Evolutionary conservation across 2,329 filamentous ascomycete genomes (phyloP).

Genomic region (Scedosporium minutisporum): DNA sequence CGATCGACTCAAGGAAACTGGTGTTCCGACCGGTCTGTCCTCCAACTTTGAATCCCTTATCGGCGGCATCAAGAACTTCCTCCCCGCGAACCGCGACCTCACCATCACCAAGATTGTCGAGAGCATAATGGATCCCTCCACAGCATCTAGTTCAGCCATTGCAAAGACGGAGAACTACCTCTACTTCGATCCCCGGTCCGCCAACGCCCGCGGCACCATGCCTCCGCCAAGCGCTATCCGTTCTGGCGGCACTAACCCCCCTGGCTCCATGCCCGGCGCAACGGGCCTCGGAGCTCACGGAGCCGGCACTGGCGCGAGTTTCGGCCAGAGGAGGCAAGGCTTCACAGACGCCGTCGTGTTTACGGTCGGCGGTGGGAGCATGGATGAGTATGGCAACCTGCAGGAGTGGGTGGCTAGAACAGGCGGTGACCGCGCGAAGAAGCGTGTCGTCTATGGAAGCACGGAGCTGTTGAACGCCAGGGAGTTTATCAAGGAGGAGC

Average conservation of each 20-base stretch:
- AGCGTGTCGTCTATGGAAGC: slow-evolving; percentile 87
- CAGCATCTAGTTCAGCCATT: slow-evolving; percentile 83
- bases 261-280: slow-evolving; percentile 40
- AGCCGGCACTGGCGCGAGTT: slow-evolving; percentile 65
- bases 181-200: slow-evolving; percentile 91
- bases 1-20: slow-evolving; percentile 84
- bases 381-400: slow-evolving; percentile 97
- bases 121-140: slow-evolving; percentile 90
- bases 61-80: slow-evolving; percentile 92
- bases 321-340: slow-evolving; percentile 81
- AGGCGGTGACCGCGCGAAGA: slow-evolving; percentile 54
- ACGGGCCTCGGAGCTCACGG: slow-evolving; percentile 30
- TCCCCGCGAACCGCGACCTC: slow-evolving; percentile 91
- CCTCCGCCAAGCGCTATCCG: slow-evolving; percentile 62
- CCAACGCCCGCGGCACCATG: slow-evolving; percentile 86
- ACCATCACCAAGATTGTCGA: slow-evolving; percentile 98
- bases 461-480: slow-evolving; percentile 69
- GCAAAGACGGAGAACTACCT: slow-evolving; percentile 94
- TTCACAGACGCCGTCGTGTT: slow-evolving; percentile 92
- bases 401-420: slow-evolving; percentile 90
- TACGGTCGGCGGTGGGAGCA: slow-evolving; percentile 88
- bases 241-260: slow-evolving; percentile 30
- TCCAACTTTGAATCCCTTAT: slow-evolving; percentile 91
- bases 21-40: slow-evolving; percentile 57
- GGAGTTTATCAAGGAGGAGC: slow-evolving; percentile 55